Conservation (phyloP, 306 rosid species). For the Vigna reflexopilosa region DNA sequence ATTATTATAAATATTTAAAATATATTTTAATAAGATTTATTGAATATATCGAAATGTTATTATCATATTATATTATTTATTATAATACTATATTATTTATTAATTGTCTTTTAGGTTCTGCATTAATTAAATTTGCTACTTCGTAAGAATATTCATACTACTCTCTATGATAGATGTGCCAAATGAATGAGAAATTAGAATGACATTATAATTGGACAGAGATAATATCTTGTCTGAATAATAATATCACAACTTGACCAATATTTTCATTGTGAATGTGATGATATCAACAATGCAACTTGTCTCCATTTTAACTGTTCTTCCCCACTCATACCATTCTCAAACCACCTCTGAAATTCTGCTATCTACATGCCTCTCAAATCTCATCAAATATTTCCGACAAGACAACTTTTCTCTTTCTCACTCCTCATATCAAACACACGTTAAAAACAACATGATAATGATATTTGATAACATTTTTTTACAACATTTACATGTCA, state of each 20-base stretch:
- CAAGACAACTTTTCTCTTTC: constrained; percentile 3
- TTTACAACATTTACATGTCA: no score
- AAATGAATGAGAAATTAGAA: no score
- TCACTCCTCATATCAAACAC: background rate
- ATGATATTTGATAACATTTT: no score
- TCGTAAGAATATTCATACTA: no score
- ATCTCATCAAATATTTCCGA: constrained; percentile 23
- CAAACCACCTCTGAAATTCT: background rate
- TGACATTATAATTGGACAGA: background rate
- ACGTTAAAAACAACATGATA: background rate
- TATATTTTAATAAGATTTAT: no score
- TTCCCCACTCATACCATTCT: constrained; percentile 9
- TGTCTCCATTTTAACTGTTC: constrained; percentile 25
- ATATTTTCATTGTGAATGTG: constrained; percentile 20
- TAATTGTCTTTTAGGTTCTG: no score
- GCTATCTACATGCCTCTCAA: background rate
- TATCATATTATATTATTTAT: no score
- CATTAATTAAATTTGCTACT: no score
- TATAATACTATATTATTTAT: no score
- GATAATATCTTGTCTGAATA: constrained; percentile 1
- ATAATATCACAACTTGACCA: constrained; percentile 17
- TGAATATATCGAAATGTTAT: no score
- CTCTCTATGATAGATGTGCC: no score
- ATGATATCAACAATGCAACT: constrained; percentile 5
- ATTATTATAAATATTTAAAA: no score